Percentiles rank a stretch among this genome's conserved stretches.
These are phyloP conservation scores for Camelina laxa DNA, from an alignment of 345 rosid species.

Conservation along the genomic window DNA sequence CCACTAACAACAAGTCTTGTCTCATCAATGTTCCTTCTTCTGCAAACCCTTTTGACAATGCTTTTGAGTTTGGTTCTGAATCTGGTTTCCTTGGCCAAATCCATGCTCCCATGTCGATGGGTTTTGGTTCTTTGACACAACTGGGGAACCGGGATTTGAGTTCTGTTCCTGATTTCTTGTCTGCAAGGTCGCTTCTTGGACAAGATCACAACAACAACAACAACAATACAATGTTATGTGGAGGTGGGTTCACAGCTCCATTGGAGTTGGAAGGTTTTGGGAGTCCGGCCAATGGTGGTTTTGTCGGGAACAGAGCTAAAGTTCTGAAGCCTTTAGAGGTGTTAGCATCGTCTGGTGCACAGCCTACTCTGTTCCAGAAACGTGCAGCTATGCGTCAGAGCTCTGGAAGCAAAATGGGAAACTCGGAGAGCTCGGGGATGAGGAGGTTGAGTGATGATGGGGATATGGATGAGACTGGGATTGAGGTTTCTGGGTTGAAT, in stretches of 20 bases:
- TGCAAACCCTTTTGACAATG: slow-evolving; percentile 59
- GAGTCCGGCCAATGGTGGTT: slow-evolving; percentile 47
- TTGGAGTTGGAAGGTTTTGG: slow-evolving; percentile 60
- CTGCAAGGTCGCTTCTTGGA: slow-evolving; percentile 47
- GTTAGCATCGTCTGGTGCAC: slow-evolving; percentile 59
- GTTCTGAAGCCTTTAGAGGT: slow-evolving; percentile 64
- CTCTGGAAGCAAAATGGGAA: slow-evolving; percentile 54
- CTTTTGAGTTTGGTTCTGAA: slow-evolving; percentile 66
- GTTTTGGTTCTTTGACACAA: slow-evolving; percentile 46
- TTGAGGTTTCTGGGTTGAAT: slow-evolving; percentile 71
- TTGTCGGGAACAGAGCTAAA: slow-evolving; percentile 49
- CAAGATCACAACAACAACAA: slow-evolving; percentile 47
- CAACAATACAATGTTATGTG: slow-evolving; percentile 8
- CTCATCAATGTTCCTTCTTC: slow-evolving; percentile 50
- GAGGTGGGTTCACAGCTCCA: slow-evolving; percentile 42
- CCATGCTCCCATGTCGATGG: slow-evolving; percentile 53
- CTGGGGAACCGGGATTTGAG: slow-evolving; percentile 52
- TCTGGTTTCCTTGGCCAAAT: slow-evolving; percentile 52
- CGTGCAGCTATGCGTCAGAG: slow-evolving; percentile 70
- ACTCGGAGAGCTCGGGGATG: slow-evolving; percentile 57
- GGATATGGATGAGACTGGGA: slow-evolving; percentile 57
- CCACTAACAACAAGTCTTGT: slow-evolving; percentile 48
- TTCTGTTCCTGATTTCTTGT: slow-evolving; percentile 54
- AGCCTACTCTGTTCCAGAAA: slow-evolving; percentile 82
- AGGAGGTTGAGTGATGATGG: slow-evolving; percentile 50